These are phyloP conservation scores for Ogataea minuta DNA, from an alignment of 805 yeast genomes.

Conservation along the genomic window DNA sequence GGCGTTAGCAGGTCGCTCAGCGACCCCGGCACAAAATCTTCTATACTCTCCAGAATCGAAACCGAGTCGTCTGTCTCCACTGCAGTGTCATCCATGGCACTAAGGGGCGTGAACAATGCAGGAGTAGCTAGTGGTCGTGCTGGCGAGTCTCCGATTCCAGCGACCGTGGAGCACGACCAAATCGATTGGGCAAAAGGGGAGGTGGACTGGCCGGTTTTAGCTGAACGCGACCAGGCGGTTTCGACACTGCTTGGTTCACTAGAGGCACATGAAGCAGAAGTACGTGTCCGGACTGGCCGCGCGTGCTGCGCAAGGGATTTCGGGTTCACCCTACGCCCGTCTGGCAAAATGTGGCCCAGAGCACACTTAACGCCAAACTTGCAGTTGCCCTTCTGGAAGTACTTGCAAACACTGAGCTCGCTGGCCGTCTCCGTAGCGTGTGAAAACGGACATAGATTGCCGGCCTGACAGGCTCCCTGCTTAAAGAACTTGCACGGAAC, in stretches of 20 bases:
- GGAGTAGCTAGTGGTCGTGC: slow-evolving; percentile 14
- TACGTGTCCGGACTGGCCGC: slow-evolving; percentile 9
- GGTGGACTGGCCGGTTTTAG: slow-evolving; percentile 20
- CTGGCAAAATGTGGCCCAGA: slow-evolving; percentile 84
- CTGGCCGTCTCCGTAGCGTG: slow-evolving; percentile 64
- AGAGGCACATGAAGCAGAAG: slow-evolving; percentile 9
- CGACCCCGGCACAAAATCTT: slow-evolving; percentile 78
- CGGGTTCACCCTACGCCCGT: slow-evolving; percentile 77
- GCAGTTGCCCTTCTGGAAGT: slow-evolving; percentile 94
- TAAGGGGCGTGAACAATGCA: slow-evolving; percentile 8
- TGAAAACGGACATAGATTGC: slow-evolving; percentile 85
- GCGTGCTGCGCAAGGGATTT: slow-evolving; percentile 25
- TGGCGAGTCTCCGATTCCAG: slow-evolving; percentile 14
- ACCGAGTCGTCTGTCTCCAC: slow-evolving; percentile 24
- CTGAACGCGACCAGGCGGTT: slow-evolving; percentile 11
- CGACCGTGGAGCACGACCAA: slow-evolving; percentile 19
- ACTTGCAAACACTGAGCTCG: slow-evolving; percentile 75
- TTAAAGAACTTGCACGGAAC: slow-evolving; percentile 94
- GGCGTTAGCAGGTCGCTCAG: slow-evolving; percentile 81
- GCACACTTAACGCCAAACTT: slow-evolving; percentile 95
- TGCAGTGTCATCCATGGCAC: slow-evolving; percentile 34
- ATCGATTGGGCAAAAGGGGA: slow-evolving; percentile 28
- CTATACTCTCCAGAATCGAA: slow-evolving; percentile 41
- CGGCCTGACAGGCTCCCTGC: slow-evolving; percentile 96
- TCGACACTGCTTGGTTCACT: slow-evolving; percentile 18